Evolutionary conservation across 2,329 filamentous ascomycete genomes (phyloP).

Genomic region (Rhynchosporium agropyri): DNA sequence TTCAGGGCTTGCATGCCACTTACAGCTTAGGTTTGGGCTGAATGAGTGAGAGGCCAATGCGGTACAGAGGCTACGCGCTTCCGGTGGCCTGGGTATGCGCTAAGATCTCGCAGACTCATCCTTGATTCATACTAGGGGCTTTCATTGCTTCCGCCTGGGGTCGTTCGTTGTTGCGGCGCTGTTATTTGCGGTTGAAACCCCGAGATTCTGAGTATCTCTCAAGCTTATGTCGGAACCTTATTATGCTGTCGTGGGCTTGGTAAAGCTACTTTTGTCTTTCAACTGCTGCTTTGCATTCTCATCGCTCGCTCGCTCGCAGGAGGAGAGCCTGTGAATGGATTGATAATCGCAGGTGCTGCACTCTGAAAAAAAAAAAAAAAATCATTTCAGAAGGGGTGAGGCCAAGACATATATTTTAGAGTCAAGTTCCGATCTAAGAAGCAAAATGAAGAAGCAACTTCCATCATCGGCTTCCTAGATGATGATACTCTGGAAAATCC

Average conservation of each 20-base stretch:
- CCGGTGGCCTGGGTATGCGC: constrained; percentile 8
- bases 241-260: too few relatives aligned
- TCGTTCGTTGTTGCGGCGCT: too few relatives aligned
- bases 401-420: not conserved
- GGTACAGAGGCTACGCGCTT: not conserved
- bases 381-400: not conserved
- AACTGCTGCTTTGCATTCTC: not conserved
- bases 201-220: too few relatives aligned
- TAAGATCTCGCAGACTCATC: not conserved
- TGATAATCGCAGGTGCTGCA: not conserved
- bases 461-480: constrained; percentile 2
- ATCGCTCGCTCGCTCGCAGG: not conserved
- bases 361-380: constrained; percentile 4
- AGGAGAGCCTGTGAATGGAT: not conserved
- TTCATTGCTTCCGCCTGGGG: not conserved
- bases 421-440: not conserved
- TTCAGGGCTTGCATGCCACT: too few relatives aligned
- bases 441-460: not conserved
- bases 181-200: too few relatives aligned
- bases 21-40: too few relatives aligned
- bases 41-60: too few relatives aligned
- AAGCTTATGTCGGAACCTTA: too few relatives aligned
- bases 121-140: not conserved
- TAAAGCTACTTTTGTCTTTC: too few relatives aligned
- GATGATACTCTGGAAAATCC: not conserved